Conservation (phyloP, 1,284 basidiomycete species). For the Pyrrhoderma lamaoense region DNA sequence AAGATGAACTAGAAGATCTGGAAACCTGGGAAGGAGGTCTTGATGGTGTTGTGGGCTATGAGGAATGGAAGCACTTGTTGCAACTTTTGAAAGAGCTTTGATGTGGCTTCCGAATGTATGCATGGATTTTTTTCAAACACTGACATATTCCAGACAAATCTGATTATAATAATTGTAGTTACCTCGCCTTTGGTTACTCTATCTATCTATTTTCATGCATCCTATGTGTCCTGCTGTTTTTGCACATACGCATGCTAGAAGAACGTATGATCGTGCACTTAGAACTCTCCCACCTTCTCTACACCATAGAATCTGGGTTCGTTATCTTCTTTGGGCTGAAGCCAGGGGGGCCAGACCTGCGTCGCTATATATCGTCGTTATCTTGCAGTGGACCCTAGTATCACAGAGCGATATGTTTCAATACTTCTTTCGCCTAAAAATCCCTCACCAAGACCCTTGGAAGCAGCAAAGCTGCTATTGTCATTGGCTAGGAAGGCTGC, state of each 20-base stretch:
- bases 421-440: slow-evolving; percentile 65
- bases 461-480: slow-evolving; percentile 89
- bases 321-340: slow-evolving; percentile 95
- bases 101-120: slow-evolving; percentile 89
- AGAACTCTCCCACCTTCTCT: slow-evolving; percentile 91
- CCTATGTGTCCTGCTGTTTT: slow-evolving; percentile 82
- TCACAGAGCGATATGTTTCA: slow-evolving; percentile 81
- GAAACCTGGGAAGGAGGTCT: slow-evolving; percentile 82
- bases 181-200: slow-evolving; percentile 91
- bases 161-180: slow-evolving; percentile 44
- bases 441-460: slow-evolving; percentile 73
- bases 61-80: slow-evolving; percentile 91
- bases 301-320: slow-evolving; percentile 91
- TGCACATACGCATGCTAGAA: slow-evolving; percentile 84
- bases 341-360: slow-evolving; percentile 76
- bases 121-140: slow-evolving; percentile 19
- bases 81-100: slow-evolving; percentile 86
- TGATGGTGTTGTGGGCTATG: slow-evolving; percentile 84
- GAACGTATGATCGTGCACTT: slow-evolving; percentile 91
- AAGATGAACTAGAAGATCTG: slow-evolving; percentile 72
- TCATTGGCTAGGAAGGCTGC: slow-evolving; percentile 78
- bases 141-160: slow-evolving; percentile 16
- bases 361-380: slow-evolving; percentile 89
- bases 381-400: slow-evolving; percentile 74
- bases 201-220: slow-evolving; percentile 86